Evolutionary conservation across 768 basidiomycete genomes (phyloP).

Genomic region (Hortiboletus flavorubellus): DNA sequence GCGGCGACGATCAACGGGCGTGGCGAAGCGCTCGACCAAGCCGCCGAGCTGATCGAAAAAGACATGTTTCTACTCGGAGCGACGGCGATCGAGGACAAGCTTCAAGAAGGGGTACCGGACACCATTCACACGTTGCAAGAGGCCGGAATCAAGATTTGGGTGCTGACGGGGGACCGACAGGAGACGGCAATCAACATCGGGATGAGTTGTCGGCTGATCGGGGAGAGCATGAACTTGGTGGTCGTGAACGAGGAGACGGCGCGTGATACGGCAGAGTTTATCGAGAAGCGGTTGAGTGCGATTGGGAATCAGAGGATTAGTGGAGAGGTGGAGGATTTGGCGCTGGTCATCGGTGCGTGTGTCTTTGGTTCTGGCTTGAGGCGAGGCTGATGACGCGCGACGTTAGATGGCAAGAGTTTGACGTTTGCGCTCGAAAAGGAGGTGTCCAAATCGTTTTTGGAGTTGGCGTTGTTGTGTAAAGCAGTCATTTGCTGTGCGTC

Average conservation of each 20-base stretch:
- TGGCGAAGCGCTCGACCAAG: constrained; percentile 90
- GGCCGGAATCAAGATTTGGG: constrained; percentile 99
- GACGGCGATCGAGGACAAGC: constrained; percentile 88
- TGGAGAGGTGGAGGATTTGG: constrained; percentile 93
- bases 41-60: constrained; percentile 94
- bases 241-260: constrained; percentile 90
- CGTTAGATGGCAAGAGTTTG: no score
- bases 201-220: constrained; percentile 93
- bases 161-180: constrained; percentile 95
- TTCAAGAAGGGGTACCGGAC: constrained; percentile 58
- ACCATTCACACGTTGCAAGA: constrained; percentile 96
- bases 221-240: constrained; percentile 98
- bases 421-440: no score
- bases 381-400: constrained; percentile 25
- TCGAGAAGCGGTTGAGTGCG: constrained; percentile 84
- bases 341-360: constrained; percentile 82
- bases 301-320: constrained; percentile 73
- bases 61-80: constrained; percentile 92
- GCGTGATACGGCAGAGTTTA: constrained; percentile 77
- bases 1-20: constrained; percentile 95
- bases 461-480: no score
- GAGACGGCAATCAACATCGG: constrained; percentile 99
- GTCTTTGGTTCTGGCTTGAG: neutral
- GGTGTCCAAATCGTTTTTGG: no score
- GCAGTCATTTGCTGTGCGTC: no score